Conservation (phyloP, 176 grass and related monocot genomes). For the Oryza meyeriana region DNA sequence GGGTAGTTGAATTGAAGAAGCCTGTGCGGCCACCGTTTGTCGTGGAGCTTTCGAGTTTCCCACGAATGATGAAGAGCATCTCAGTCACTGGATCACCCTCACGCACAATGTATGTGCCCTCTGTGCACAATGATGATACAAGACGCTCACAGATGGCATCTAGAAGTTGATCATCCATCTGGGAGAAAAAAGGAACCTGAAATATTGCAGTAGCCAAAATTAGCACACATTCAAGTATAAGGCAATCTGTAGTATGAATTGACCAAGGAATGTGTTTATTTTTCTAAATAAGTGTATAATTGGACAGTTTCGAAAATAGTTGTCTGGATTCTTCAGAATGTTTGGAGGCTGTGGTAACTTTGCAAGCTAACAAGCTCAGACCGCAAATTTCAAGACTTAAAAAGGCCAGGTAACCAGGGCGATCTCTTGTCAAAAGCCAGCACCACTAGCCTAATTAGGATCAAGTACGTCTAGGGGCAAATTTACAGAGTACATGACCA, state of each 20-base stretch:
- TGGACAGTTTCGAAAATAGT: neutral
- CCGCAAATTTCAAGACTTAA: neutral
- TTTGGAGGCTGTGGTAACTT: neutral
- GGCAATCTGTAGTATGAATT: neutral
- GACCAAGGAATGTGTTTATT: neutral
- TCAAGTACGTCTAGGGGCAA: neutral
- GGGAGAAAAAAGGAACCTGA: constrained; percentile 90
- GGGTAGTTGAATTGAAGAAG: constrained; percentile 80
- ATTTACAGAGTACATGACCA: neutral
- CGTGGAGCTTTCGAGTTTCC: constrained; percentile 87
- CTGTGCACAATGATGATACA: constrained; percentile 82
- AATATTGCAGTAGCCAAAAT: constrained; percentile 3
- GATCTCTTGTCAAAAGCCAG: neutral
- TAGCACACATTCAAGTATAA: neutral
- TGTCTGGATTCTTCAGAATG: neutral
- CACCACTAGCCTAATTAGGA: too few species aligned
- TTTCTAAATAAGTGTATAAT: neutral
- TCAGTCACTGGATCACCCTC: constrained; percentile 94
- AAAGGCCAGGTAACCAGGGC: neutral
- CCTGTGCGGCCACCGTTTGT: constrained; percentile 88
- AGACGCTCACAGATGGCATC: constrained; percentile 94
- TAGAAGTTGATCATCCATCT: constrained; percentile 90
- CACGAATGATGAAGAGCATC: constrained; percentile 99
- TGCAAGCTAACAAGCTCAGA: neutral
- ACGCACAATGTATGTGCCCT: constrained; percentile 84